These are phyloP conservation scores for Aspergillus sergii DNA, from an alignment of 2,329 filamentous ascomycete species.

Conservation along the genomic window DNA sequence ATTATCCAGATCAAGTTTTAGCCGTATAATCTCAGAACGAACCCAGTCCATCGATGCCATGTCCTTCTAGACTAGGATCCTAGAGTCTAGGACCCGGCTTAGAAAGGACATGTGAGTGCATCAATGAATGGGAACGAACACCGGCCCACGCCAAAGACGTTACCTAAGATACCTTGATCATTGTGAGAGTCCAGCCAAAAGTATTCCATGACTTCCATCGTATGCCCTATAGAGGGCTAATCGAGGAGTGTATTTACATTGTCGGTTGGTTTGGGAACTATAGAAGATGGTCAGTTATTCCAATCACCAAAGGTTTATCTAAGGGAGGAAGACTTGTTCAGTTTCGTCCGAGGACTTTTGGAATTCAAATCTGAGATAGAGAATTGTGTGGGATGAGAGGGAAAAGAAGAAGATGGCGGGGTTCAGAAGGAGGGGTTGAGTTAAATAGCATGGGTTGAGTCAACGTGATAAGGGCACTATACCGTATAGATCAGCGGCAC, in stretches of 20 bases:
- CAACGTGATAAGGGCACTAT: slow-evolving; percentile 3
- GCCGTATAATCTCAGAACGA: slow-evolving; percentile 81
- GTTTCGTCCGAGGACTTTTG: slow-evolving; percentile 3
- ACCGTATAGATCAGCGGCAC: not conserved
- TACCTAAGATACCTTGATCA: slow-evolving; percentile 54
- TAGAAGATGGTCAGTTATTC: slow-evolving; percentile 12
- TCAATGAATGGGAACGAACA: slow-evolving; percentile 53
- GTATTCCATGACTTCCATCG: slow-evolving; percentile 43
- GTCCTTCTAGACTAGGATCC: not conserved
- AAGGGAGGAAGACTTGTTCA: slow-evolving; percentile 26
- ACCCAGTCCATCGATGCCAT: slow-evolving; percentile 22
- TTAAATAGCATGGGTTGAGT: slow-evolving; percentile 29
- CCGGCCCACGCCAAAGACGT: slow-evolving; percentile 64
- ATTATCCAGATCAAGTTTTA: slow-evolving; percentile 98
- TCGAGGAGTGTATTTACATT: slow-evolving; percentile 28
- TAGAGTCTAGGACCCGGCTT: slow-evolving; percentile 4
- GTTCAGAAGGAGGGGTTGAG: slow-evolving; percentile 35
- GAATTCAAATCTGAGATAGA: slow-evolving; percentile 8
- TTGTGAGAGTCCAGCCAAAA: slow-evolving; percentile 44
- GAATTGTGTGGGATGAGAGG: slow-evolving; percentile 11
- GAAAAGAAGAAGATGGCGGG: slow-evolving; percentile 10
- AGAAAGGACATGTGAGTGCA: slow-evolving; percentile 1
- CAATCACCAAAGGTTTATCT: not conserved
- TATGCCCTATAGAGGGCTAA: slow-evolving; percentile 11
- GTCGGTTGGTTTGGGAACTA: slow-evolving; percentile 13